phyloP scores from a whole-genome alignment of 805 yeast species.

The Saccharomycopsis fibuligera region DNA sequence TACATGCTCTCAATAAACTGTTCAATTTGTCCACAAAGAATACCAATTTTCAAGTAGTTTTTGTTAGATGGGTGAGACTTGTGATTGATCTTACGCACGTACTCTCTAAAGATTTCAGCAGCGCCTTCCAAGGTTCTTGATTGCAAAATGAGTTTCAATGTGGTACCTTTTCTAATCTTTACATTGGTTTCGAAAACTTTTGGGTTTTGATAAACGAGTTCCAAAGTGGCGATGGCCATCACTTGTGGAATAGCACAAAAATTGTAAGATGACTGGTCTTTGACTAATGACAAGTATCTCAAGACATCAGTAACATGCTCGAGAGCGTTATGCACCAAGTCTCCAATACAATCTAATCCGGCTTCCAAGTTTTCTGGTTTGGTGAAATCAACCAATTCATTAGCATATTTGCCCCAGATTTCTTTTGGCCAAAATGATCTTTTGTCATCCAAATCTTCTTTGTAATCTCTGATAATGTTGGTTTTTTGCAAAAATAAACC shows the following conservation, averaged over 20 bases:
- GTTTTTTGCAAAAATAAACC: conserved; percentile 94
- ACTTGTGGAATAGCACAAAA: conserved; percentile 98
- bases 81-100: conserved; percentile 69
- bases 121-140: conserved; percentile 73
- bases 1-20: conserved; percentile 77
- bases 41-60: conserved; percentile 75
- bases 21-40: conserved; percentile 81
- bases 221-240: conserved; percentile 95
- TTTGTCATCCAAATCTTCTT: conserved; percentile 86
- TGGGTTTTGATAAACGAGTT: conserved; percentile 77
- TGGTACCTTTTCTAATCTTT: conserved; percentile 86
- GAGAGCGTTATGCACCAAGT: conserved; percentile 73
- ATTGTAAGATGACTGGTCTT: conserved; percentile 77
- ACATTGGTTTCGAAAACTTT: conserved; percentile 62
- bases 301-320: conserved; percentile 72
- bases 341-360: conserved; percentile 74
- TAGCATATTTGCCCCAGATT: conserved; percentile 81
- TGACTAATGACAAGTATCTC: conserved; percentile 64
- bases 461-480: conserved; percentile 90
- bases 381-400: conserved; percentile 52
- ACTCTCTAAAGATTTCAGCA: conserved; percentile 67
- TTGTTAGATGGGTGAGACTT: conserved; percentile 79
- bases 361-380: conserved; percentile 38
- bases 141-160: conserved; percentile 67
- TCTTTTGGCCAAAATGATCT: conserved; percentile 96